phyloP scores from a whole-genome alignment of 352 stramenopile species.

The Pythium sukuiense region DNA sequence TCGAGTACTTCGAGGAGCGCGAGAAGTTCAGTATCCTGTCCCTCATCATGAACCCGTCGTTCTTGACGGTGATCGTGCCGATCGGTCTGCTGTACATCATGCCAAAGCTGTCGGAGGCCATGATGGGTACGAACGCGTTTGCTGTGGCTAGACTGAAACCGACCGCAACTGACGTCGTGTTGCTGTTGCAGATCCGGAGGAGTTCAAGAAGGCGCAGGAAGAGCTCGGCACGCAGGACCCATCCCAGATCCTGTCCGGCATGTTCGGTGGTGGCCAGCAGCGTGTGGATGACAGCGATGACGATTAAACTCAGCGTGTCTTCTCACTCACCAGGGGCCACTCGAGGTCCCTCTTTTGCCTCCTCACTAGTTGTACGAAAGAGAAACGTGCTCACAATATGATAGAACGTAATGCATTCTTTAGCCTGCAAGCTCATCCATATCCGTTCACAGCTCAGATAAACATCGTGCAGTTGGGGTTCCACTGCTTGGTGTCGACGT shows the following conservation, averaged over 20 bases:
- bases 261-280: constrained; percentile 63
- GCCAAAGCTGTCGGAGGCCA: constrained; percentile 76
- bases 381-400: constrained; percentile 4
- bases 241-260: constrained; percentile 60
- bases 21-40: constrained; percentile 81
- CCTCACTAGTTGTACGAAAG: neutral
- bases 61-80: constrained; percentile 75
- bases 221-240: constrained; percentile 78
- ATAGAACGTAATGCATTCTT: constrained; percentile 14
- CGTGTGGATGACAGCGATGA: constrained; percentile 68
- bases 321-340: neutral
- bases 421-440: neutral
- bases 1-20: constrained; percentile 83
- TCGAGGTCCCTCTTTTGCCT: neutral
- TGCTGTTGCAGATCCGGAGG: constrained; percentile 61
- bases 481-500: constrained; percentile 63
- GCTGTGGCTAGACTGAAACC: neutral
- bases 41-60: constrained; percentile 80
- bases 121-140: constrained; percentile 52
- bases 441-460: constrained; percentile 35
- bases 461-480: constrained; percentile 80
- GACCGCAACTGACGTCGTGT: neutral
- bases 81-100: constrained; percentile 79
- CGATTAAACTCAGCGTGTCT: constrained; percentile 34
- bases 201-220: constrained; percentile 87